These are phyloP conservation scores for Striga hermonthica DNA, from an alignment of 305 asterid genomes.

Conservation along the genomic window DNA sequence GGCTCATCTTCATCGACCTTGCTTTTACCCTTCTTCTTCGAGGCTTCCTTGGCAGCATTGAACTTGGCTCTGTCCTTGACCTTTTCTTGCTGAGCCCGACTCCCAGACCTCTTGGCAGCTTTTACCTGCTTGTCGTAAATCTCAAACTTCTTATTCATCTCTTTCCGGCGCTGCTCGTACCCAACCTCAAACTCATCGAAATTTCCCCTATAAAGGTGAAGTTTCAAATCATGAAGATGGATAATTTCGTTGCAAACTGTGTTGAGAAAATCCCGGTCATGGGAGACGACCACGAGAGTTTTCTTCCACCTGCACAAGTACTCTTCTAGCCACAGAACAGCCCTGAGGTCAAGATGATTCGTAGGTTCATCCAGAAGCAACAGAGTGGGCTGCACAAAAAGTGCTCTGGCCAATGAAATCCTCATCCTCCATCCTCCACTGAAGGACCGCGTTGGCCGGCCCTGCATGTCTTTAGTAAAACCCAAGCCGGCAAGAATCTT, in stretches of 20 bases:
- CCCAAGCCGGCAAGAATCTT: slow-evolving; percentile 95
- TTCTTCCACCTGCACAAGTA: slow-evolving; percentile 94
- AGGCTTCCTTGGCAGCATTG: slow-evolving; percentile 68
- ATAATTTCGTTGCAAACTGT: slow-evolving; percentile 78
- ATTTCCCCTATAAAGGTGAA: slow-evolving; percentile 79
- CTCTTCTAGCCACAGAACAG: slow-evolving; percentile 94
- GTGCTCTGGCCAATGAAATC: slow-evolving; percentile 88
- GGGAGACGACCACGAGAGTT: slow-evolving; percentile 92
- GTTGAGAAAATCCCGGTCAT: slow-evolving; percentile 83
- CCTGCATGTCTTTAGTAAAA: slow-evolving; percentile 86
- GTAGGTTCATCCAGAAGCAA: slow-evolving; percentile 92
- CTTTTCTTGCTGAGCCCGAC: slow-evolving; percentile 68
- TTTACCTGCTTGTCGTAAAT: slow-evolving; percentile 63
- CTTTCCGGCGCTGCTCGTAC: slow-evolving; percentile 80
- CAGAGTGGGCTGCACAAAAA: slow-evolving; percentile 89
- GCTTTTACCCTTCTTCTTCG: slow-evolving; percentile 61
- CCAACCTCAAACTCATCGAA: slow-evolving; percentile 76
- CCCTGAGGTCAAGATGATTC: slow-evolving; percentile 92
- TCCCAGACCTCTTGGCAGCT: slow-evolving; percentile 82
- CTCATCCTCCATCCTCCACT: slow-evolving; percentile 99
- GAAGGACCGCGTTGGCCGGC: slow-evolving; percentile 69
- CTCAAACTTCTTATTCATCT: slow-evolving; percentile 78
- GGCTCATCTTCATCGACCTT: slow-evolving; percentile 71
- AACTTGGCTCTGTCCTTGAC: slow-evolving; percentile 79
- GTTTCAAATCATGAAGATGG: slow-evolving; percentile 84